Conservation (phyloP, 192 early-diverging fungal species). For the Lunasporangiospora selenospora region DNA sequence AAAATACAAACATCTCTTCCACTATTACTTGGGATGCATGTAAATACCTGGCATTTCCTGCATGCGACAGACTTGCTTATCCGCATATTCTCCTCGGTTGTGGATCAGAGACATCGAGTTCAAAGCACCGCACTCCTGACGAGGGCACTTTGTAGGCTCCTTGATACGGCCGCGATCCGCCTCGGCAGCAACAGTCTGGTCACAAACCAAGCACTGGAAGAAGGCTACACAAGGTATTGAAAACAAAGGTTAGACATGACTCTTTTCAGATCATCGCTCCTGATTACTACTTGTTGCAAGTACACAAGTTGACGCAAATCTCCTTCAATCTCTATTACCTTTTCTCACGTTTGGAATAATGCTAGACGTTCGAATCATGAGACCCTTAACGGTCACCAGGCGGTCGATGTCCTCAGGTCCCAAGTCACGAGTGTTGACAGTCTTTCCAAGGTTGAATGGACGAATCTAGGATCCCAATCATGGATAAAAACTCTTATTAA, state of each 20-base stretch:
- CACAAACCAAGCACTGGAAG: conserved; percentile 93
- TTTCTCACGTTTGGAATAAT: conserved; percentile 95
- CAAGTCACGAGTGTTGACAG: conserved; percentile 93
- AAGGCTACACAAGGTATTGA: conserved; percentile 61
- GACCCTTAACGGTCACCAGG: conserved; percentile 91
- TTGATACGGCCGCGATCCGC: conserved; percentile 88
- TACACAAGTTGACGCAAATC: no score
- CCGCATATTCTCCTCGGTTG: conserved; percentile 92
- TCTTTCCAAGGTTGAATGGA: conserved; percentile 81
- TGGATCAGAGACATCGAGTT: conserved; percentile 92
- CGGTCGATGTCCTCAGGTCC: conserved; percentile 98
- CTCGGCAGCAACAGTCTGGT: conserved; percentile 76
- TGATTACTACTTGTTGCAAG: no score
- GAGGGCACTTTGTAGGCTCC: conserved; percentile 85
- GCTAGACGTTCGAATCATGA: conserved; percentile 90
- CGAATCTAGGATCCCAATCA: conserved; percentile 60
- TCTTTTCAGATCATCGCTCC: neutral
- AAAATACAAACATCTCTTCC: no score
- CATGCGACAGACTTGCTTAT: conserved; percentile 92
- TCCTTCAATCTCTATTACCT: no score
- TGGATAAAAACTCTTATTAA: no score
- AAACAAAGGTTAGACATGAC: neutral
- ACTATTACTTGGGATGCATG: neutral
- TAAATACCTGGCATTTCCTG: conserved; percentile 91
- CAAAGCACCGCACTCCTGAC: conserved; percentile 76